Evolutionary conservation across 805 yeast genomes (phyloP), one percentile per base, ranked within the genome.

Genomic region (Zygotorulaspora florentina): DNA sequence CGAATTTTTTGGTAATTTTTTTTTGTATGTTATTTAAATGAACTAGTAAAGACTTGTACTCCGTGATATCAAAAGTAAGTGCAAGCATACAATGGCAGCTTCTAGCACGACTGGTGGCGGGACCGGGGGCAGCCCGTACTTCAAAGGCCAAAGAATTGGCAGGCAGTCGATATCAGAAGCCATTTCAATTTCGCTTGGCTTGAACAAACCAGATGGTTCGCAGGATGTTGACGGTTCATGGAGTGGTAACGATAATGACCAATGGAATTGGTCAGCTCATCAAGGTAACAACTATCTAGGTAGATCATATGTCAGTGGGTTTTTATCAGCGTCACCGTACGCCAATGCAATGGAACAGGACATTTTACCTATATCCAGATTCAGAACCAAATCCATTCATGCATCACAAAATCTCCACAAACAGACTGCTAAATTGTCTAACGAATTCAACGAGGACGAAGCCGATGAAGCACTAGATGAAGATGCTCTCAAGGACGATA

Each of bases 361-460:
- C 4, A 31, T 40, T 18, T 31, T 52, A 18, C 60, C 56, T 11
- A 30, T 47, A 2, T 43, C 54, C 11, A 55, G 53, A 33, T 15
- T 41, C 27, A 40, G 50, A 28, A 39, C 45, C 12, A 49, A 49
- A 23, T 50, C 57, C 11, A 64, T 66, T 5, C 64, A 63, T 43
- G 58, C 53, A 33, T 45, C 68, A 1, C 50, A 49, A 23, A 57
- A 48, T 16, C 44, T 65, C 31, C 68, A 65, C 40, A 60, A 52
- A 41, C 63, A 65, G 39, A 65, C 70, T 1, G 69, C 67, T 0
- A 59, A 56, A n/a, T 49, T 66, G 10, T 58, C 67, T 16, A 55
- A 59, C 39, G 57, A 55, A 23, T 64, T 64, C 28, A 54, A 56
- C 31, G 55, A 48, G 9, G 52, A 54, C 17, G 28, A 38, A 3